Base-by-base conservation (phyloP, 768 basidiomycete species). In the Tylopilus subfusipes region DNA sequence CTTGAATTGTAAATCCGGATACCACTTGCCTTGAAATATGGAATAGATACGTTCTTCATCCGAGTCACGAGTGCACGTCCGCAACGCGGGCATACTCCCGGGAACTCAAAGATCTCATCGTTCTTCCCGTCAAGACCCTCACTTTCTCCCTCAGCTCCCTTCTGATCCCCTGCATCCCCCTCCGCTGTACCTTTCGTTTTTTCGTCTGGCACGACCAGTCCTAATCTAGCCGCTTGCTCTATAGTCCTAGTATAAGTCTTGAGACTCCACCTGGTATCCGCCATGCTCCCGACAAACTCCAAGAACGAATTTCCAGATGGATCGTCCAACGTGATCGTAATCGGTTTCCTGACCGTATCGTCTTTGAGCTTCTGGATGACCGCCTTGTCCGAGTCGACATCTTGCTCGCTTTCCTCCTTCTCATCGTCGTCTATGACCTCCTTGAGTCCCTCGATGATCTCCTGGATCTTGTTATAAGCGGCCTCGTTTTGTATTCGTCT, bases 271-370 rank as follows among this genome's bases (percentile, higher is more conserved):
- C 93, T 90, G 1, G 95, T 88, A 69, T 99, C 97, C 4, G 86
- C 77, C 77, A 92, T 90, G 53, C 84, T 87, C 11, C 82, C 94
- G 4, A 83, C 63, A 65, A 96, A 95, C 73, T 97, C 93, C 70
- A 97, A 77, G 76, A 95, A 98, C n/a, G 93, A 95, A 72, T 96
- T 95, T 8, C 97, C 97, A 1, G 93, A 77, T 2, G 95, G 95
- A 67, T 99, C 97, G 63, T 98, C 93, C 19, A 99, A 75, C 49
- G 78, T 84, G 52, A 98, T 64, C 0, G 92, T 94, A 66, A 98
- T 92, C 4, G 84, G 71, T 21, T 76, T 77, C 74, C 93, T 82
- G 2, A 86, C 81, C 9, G 73, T 63, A 25, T 82, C 77, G 12
- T 75, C 74, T 49, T 75, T 72, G 43, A 65, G 66, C 19, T 66